phyloP scores from a whole-genome alignment of 768 basidiomycete genomes.

The Podaxis rugospora region DNA sequence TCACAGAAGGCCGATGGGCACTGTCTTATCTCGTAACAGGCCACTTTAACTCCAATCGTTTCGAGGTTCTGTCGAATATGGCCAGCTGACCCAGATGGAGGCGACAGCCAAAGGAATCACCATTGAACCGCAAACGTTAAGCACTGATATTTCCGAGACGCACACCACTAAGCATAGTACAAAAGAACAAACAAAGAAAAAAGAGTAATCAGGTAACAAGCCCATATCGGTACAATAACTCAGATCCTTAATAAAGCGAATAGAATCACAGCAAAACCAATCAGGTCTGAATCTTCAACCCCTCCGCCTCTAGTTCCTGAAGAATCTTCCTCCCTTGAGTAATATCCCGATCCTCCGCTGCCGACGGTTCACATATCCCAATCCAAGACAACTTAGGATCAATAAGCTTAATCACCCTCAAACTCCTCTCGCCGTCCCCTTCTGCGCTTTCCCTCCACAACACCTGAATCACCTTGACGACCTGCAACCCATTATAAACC shows the following conservation, averaged over 20 bases:
- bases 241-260: background rate
- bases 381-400: slow-evolving; percentile 10
- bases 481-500: slow-evolving; percentile 6
- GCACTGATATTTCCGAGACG: too few relatives aligned
- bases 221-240: too few relatives aligned
- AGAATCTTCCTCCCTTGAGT: background rate
- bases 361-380: slow-evolving; percentile 1
- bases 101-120: background rate
- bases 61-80: too few relatives aligned
- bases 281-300: background rate
- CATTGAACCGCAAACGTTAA: too few relatives aligned
- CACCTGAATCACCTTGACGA: slow-evolving; percentile 5
- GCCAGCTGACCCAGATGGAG: too few relatives aligned
- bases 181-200: too few relatives aligned
- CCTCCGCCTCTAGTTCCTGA: background rate
- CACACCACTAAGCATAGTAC: background rate
- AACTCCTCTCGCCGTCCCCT: background rate
- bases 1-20: too few relatives aligned
- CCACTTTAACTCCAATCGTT: too few relatives aligned
- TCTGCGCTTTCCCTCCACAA: background rate
- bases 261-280: background rate
- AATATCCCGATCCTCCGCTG: slow-evolving; percentile 4
- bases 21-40: too few relatives aligned
- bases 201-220: too few relatives aligned
- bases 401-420: slow-evolving; percentile 1